Evolutionary conservation across 257 asterid species (phyloP), one percentile per base, ranked within the genome.

Genomic region (Plantago ovata): DNA sequence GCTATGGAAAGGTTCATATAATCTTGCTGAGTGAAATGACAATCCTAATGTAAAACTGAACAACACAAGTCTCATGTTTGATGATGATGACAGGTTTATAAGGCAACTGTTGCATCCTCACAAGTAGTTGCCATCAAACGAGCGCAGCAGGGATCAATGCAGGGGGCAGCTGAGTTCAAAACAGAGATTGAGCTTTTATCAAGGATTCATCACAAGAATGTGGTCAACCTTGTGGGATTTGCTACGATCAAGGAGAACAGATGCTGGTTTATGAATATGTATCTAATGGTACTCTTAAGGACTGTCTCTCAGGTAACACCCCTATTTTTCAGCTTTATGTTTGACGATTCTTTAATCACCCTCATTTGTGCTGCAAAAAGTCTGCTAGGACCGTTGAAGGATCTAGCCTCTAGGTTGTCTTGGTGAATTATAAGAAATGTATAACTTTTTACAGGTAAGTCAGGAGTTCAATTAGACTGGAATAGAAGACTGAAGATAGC

Each of bases 111-210:
- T 68, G 58, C 73, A 50, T 56, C 87, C 3, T 79, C 81, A 28
- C 86, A 82, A 68, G 68, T 87, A 11, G 87, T 90, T 4, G 98
- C 98, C 6, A 84, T 90, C 62, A 90, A 90, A 68, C 75, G 98
- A 62, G 96, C 98, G 60, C 94, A 87, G 64, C 90, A 78, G 60
- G 96, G 96, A 45, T 90, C 96, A 14, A 80, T 83, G 96, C 98
- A 90, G 62, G 96, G 98, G 23, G 91, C 91, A 3, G 43, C 20
- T 20, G 98, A 90, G 72, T 90, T 90, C 70, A 87, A 87, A 64
- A 90, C 95, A 0, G 98, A 90, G 77, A 90, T 90, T 7, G 98
- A 90, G 76, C 94, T 90, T 63, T 51, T 90, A 69, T 90, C 98
- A 3, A 82, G 96, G 67, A 87, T 90, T 55, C 96, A 90, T 75